These are phyloP conservation scores for Phytopythium ostracodes DNA, from an alignment of 352 stramenopile genomes.

Conservation along the genomic window DNA sequence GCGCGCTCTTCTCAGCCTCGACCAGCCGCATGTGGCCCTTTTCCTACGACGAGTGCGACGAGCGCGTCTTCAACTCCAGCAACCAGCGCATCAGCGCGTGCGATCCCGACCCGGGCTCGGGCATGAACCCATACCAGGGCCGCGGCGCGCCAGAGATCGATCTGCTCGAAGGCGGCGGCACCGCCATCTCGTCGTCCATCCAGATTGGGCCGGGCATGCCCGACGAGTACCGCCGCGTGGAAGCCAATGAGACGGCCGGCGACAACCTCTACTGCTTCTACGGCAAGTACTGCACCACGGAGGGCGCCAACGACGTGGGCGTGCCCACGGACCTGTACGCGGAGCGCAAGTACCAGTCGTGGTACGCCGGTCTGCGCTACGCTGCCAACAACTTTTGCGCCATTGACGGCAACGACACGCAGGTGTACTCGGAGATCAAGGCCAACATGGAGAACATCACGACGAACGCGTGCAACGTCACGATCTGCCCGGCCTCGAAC, in stretches of 20 bases:
- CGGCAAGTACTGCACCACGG: conserved; percentile 32
- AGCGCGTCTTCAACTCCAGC: conserved; percentile 72
- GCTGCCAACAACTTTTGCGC: conserved; percentile 53
- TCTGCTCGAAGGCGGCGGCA: conserved; percentile 87
- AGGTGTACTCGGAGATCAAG: conserved; percentile 37
- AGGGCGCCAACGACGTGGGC: conserved; percentile 49
- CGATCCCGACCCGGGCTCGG: conserved; percentile 87
- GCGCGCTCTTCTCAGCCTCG: conserved; percentile 92
- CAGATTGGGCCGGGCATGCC: conserved; percentile 67
- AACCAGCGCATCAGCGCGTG: conserved; percentile 88
- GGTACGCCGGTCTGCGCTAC: conserved; percentile 60
- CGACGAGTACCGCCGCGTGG: conserved; percentile 36
- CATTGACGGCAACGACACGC: conserved; percentile 27
- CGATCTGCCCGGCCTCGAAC: conserved; percentile 42
- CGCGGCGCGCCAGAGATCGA: conserved; percentile 95
- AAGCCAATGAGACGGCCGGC: conserved; percentile 25
- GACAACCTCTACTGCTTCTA: conserved; percentile 41
- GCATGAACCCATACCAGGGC: conserved; percentile 85
- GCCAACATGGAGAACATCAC: conserved; percentile 40
- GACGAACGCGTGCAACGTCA: conserved; percentile 36
- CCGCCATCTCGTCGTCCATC: conserved; percentile 69
- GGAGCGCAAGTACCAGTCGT: conserved; percentile 32
- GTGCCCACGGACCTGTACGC: conserved; percentile 44
- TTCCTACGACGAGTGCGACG: conserved; percentile 91
- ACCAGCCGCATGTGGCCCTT: conserved; percentile 95